phyloP scores from a whole-genome alignment of 371 early-diverging fungal genomes.

The Haplosporangium sp. region DNA sequence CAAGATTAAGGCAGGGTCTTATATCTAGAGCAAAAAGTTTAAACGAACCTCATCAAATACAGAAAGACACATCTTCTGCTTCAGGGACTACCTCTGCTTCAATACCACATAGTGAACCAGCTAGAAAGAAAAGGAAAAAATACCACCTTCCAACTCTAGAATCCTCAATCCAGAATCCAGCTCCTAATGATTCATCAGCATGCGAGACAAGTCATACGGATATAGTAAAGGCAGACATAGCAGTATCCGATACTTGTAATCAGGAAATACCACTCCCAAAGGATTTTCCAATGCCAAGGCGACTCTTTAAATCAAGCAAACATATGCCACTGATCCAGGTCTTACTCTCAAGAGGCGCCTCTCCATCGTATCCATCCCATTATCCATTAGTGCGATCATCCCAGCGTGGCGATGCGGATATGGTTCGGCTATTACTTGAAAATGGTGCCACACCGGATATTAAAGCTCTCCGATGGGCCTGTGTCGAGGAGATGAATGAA shows the following conservation, averaged over 20 bases:
- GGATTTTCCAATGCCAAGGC: constrained; percentile 42
- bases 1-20: not conserved
- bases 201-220: not conserved
- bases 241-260: not conserved
- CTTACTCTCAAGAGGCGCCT: constrained; percentile 39
- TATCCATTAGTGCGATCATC: constrained; percentile 44
- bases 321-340: constrained; percentile 18
- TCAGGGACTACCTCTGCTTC: not conserved
- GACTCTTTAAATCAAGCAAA: constrained; percentile 34
- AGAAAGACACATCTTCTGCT: not conserved
- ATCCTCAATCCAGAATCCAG: not conserved
- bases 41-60: not conserved
- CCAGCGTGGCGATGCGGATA: constrained; percentile 46
- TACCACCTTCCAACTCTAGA: constrained; percentile 18
- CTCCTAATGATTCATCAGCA: not conserved
- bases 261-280: constrained; percentile 35
- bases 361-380: constrained; percentile 27
- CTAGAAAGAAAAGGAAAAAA: constrained; percentile 38
- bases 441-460: constrained; percentile 41
- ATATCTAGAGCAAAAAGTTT: not conserved
- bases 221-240: not conserved
- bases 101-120: constrained; percentile 1
- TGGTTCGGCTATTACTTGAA: constrained; percentile 30
- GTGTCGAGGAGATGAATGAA: constrained; percentile 40
- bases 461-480: constrained; percentile 42